A percentile compares a stretch with the other conserved stretches of the same genome.
phyloP scores from a whole-genome alignment of 805 yeast species.

The Clavispora carvajalis region DNA sequence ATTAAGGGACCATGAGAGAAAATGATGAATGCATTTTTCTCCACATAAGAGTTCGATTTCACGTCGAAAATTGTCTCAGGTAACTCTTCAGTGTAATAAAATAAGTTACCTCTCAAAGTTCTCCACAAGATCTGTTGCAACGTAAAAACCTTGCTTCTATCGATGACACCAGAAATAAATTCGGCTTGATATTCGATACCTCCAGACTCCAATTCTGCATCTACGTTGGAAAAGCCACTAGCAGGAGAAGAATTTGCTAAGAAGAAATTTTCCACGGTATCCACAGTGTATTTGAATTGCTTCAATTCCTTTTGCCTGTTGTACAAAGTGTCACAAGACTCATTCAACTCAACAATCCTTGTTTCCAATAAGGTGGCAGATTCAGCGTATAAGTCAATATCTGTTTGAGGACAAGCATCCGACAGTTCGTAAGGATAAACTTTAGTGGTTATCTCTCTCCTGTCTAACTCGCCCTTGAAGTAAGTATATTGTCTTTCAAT shows the following conservation, averaged over 20 bases:
- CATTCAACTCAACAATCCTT: conserved; percentile 65
- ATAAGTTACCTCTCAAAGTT: conserved; percentile 86
- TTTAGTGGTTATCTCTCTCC: conserved; percentile 38
- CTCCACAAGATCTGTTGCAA: conserved; percentile 88
- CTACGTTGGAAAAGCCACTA: conserved; percentile 24
- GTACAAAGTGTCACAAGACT: conserved; percentile 60
- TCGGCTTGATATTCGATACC: conserved; percentile 25
- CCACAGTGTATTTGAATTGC: conserved; percentile 57
- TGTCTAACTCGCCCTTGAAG: conserved; percentile 44
- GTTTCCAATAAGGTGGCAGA: conserved; percentile 66
- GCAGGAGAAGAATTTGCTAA: conserved; percentile 21
- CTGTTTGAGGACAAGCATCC: conserved; percentile 41
- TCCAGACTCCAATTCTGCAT: conserved; percentile 38
- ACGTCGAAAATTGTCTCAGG: conserved; percentile 63
- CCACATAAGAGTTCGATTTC: conserved; percentile 49
- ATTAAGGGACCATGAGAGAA: conserved; percentile 87
- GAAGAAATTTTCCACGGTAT: conserved; percentile 34
- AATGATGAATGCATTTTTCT: conserved; percentile 79
- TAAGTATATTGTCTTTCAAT: conserved; percentile 70
- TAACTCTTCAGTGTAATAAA: conserved; percentile 68
- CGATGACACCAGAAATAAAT: conserved; percentile 79
- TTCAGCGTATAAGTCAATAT: conserved; percentile 65
- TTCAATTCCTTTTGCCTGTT: conserved; percentile 58
- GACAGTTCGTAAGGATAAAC: conserved; percentile 31
- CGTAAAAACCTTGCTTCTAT: conserved; percentile 60